These are phyloP conservation scores for Lodderomyces metapsilosis DNA, from an alignment of 1,139 yeast species.

Conservation along the genomic window DNA sequence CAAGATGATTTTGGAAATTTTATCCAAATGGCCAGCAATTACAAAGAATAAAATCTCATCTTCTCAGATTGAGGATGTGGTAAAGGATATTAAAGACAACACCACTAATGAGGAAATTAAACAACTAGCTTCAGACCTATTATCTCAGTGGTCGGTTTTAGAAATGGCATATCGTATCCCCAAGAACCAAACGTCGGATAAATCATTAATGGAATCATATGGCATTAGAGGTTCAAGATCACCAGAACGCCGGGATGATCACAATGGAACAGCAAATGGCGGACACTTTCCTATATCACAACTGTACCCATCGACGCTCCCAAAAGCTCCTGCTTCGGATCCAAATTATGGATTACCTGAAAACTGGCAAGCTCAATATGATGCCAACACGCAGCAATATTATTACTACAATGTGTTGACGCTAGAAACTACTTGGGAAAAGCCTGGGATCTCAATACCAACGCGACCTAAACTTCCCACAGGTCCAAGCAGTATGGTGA, in stretches of 20 bases:
- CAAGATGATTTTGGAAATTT: slow-evolving; percentile 51
- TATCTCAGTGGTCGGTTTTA: slow-evolving; percentile 70
- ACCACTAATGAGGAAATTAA: slow-evolving; percentile 33
- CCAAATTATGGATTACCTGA: slow-evolving; percentile 31
- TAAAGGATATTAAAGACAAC: slow-evolving; percentile 40
- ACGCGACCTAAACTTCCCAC: slow-evolving; percentile 21
- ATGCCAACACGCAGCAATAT: slow-evolving; percentile 33
- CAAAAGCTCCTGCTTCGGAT: neutral
- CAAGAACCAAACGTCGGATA: slow-evolving; percentile 26
- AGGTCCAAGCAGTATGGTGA: slow-evolving; percentile 21
- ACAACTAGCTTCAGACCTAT: slow-evolving; percentile 40
- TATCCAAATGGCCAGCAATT: slow-evolving; percentile 74
- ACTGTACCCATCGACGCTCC: slow-evolving; percentile 1
- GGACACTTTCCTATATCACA: no score
- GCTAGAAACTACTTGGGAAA: slow-evolving; percentile 57
- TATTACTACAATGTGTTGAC: slow-evolving; percentile 57
- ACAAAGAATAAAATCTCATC: slow-evolving; percentile 81
- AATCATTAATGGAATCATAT: slow-evolving; percentile 13
- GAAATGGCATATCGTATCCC: slow-evolving; percentile 87
- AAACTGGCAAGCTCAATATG: slow-evolving; percentile 55
- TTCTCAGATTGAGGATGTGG: slow-evolving; percentile 69
- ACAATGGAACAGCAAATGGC: neutral
- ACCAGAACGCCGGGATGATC: slow-evolving; percentile 16
- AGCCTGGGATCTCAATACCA: slow-evolving; percentile 33
- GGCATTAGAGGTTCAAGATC: slow-evolving; percentile 24